Evolutionary conservation across 2,329 filamentous ascomycete genomes (phyloP).

Genomic region (Geoglossum cookeanum): DNA sequence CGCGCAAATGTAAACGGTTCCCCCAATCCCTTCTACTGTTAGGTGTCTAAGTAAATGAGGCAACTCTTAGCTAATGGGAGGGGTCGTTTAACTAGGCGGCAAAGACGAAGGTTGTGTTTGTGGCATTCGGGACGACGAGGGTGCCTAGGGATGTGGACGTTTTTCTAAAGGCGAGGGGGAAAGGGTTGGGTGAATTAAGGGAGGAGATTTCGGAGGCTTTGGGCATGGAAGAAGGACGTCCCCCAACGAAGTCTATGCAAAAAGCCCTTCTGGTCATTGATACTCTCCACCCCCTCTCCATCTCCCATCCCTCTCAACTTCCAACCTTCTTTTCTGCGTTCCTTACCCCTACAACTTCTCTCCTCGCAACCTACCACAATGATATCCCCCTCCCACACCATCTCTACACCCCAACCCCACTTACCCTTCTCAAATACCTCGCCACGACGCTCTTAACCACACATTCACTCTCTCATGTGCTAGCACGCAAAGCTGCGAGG

Average conservation of each 20-base stretch:
- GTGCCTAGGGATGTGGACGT: conserved; percentile 45
- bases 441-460: conserved; percentile 71
- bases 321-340: conserved; percentile 51
- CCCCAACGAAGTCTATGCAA: conserved; percentile 18
- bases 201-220: conserved; percentile 31
- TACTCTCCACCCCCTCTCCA: conserved; percentile 48
- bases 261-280: conserved; percentile 64
- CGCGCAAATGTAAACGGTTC: conserved; percentile 52
- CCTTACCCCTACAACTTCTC: conserved; percentile 45
- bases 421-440: conserved; percentile 60
- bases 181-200: conserved; percentile 34
- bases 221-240: not conserved
- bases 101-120: conserved; percentile 53
- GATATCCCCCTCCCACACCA: conserved; percentile 18
- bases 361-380: conserved; percentile 65
- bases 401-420: conserved; percentile 43
- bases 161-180: conserved; percentile 46
- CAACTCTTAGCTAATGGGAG: no score
- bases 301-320: conserved; percentile 35
- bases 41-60: no score
- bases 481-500: conserved; percentile 51
- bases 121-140: conserved; percentile 58
- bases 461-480: conserved; percentile 53
- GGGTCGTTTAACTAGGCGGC: conserved; percentile 8
- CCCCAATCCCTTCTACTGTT: conserved; percentile 8